These are phyloP conservation scores for Penicillium sp. DNA, from an alignment of 2,329 filamentous ascomycete genomes.

Conservation along the genomic window DNA sequence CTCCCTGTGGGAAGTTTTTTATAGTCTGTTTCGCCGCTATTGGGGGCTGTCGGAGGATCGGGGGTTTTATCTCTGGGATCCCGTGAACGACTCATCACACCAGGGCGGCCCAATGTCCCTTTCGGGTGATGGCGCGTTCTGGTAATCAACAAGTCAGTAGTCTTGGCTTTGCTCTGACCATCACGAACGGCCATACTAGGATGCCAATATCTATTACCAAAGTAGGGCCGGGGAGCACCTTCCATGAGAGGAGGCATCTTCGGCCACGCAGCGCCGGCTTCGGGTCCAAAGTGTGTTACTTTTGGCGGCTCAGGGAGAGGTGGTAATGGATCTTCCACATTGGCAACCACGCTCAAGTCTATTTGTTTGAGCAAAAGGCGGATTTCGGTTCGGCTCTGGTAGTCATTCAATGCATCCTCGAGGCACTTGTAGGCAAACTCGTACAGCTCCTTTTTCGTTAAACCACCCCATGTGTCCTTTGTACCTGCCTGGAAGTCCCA, in stretches of 20 bases:
- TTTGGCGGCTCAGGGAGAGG: constrained; percentile 15
- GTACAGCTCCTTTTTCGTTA: constrained; percentile 13
- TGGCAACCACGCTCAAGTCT: constrained; percentile 1
- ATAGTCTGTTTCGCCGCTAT: neutral
- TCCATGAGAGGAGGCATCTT: neutral
- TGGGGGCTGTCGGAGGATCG: neutral
- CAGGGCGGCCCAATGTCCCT: constrained; percentile 5
- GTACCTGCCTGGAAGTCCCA: constrained; percentile 25
- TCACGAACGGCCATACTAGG: neutral
- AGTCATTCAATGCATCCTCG: constrained; percentile 12
- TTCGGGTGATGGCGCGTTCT: constrained; percentile 7
- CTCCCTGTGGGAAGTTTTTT: neutral
- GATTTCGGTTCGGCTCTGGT: constrained; percentile 9
- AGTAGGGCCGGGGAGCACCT: neutral
- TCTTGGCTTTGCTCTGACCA: neutral
- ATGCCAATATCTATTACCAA: neutral
- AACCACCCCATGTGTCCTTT: neutral
- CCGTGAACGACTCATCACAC: neutral
- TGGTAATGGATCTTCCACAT: constrained; percentile 25
- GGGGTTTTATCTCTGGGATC: neutral
- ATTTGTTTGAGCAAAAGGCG: neutral
- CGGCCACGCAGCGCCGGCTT: neutral
- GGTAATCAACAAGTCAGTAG: neutral
- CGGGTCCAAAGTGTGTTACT: constrained; percentile 3
- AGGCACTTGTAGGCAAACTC: constrained; percentile 24